These are phyloP conservation scores for Alternaria atra DNA, from an alignment of 2,329 filamentous ascomycete genomes.

Conservation along the genomic window DNA sequence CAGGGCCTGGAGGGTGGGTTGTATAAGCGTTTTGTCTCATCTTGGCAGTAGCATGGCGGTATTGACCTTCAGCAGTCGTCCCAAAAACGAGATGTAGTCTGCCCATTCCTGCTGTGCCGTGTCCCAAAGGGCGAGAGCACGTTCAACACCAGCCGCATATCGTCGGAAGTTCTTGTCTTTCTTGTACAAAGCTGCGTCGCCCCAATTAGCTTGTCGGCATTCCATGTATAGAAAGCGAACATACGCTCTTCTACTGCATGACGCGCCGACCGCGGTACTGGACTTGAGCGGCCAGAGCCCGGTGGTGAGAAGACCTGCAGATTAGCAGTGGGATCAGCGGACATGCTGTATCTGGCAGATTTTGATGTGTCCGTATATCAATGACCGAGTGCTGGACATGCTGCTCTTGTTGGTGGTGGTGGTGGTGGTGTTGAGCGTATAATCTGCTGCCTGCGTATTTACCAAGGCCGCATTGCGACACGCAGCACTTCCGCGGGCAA, in stretches of 20 bases:
- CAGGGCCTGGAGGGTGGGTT: slow-evolving; percentile 68
- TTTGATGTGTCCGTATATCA: slow-evolving; percentile 24
- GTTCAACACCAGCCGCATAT: slow-evolving; percentile 88
- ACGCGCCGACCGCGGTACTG: slow-evolving; percentile 77
- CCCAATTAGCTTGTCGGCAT: slow-evolving; percentile 14
- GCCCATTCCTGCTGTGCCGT: slow-evolving; percentile 97
- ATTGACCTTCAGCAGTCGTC: slow-evolving; percentile 83
- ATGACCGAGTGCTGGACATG: slow-evolving; percentile 39
- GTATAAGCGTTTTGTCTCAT: slow-evolving; percentile 36
- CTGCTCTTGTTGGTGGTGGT: slow-evolving; percentile 22
- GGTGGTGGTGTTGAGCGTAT: slow-evolving; percentile 12
- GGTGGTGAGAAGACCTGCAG: slow-evolving; percentile 69
- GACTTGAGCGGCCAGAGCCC: slow-evolving; percentile 83
- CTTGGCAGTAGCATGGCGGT: slow-evolving; percentile 19
- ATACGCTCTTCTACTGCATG: slow-evolving; percentile 80
- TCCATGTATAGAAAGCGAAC: slow-evolving; percentile 34
- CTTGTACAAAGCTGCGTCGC: slow-evolving; percentile 62
- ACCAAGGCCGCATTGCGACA: slow-evolving; percentile 28
- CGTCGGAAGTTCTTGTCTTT: slow-evolving; percentile 79
- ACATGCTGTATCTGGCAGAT: slow-evolving; percentile 46
- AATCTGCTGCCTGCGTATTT: slow-evolving; percentile 27
- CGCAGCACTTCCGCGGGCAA: slow-evolving; percentile 21
- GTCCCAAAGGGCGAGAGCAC: slow-evolving; percentile 88
- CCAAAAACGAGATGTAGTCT: slow-evolving; percentile 97
- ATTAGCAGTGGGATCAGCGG: slow-evolving; percentile 49